phyloP scores from a whole-genome alignment of 2,329 filamentous ascomycete species.

The Colletotrichum falcatum region DNA sequence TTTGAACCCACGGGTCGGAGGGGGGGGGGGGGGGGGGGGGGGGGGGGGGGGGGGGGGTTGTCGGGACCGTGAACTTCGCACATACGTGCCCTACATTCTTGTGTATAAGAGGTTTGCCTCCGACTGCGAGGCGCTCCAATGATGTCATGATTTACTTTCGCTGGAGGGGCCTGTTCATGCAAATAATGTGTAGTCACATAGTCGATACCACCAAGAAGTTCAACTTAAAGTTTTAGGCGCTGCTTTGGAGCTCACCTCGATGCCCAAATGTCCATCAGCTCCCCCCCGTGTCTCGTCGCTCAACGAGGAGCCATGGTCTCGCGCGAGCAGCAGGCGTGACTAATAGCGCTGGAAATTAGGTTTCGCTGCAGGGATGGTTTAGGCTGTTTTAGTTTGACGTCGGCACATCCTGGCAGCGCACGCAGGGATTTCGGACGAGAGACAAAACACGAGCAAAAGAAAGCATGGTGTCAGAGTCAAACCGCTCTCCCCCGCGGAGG shows the following conservation, averaged over 20 bases:
- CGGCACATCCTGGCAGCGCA: not conserved
- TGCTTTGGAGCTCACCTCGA: too few species aligned
- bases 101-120: not conserved
- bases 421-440: not conserved
- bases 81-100: conserved; percentile 1
- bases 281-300: not conserved
- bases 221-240: not conserved
- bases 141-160: conserved; percentile 11
- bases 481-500: too few species aligned
- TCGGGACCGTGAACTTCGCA: conserved; percentile 1
- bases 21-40: too few species aligned
- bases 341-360: not conserved
- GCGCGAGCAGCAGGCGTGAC: not conserved
- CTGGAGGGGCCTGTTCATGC: conserved; percentile 5
- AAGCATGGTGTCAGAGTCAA: not conserved
- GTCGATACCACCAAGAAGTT: conserved; percentile 18
- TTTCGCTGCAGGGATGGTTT: not conserved
- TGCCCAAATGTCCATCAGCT: not conserved
- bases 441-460: not conserved
- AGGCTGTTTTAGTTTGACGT: not conserved
- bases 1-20: too few species aligned
- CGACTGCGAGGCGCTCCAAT: not conserved
- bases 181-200: conserved; percentile 31
- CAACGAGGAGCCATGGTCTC: too few species aligned
- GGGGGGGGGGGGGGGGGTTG: not conserved